phyloP scores from a whole-genome alignment of 1,284 basidiomycete genomes.

The Rugosomyces carneus region DNA sequence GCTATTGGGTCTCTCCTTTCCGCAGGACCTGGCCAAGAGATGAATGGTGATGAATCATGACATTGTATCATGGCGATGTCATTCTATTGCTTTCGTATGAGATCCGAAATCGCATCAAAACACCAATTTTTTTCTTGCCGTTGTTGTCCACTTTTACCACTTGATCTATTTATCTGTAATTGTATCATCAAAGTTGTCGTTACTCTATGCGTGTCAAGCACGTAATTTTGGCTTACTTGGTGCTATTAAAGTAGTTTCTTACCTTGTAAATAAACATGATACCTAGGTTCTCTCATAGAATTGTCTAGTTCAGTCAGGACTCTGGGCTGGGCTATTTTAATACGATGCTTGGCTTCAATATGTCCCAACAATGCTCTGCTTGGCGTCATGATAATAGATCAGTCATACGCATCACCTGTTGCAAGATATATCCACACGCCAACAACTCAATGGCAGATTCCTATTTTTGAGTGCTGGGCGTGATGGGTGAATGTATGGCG shows the following conservation, averaged over 20 bases:
- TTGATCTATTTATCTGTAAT: constrained; percentile 13
- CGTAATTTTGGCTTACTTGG: background rate
- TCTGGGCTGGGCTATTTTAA: constrained; percentile 13
- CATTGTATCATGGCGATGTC: constrained; percentile 5
- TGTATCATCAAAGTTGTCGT: constrained; percentile 7
- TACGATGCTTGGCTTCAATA: constrained; percentile 15
- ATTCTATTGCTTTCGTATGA: constrained; percentile 1
- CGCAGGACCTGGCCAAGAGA: constrained; percentile 29
- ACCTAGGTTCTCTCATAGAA: background rate
- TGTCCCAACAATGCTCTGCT: constrained; percentile 13
- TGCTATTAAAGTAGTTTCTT: background rate
- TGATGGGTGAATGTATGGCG: constrained; percentile 10
- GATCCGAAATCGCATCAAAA: background rate
- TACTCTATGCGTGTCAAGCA: constrained; percentile 7
- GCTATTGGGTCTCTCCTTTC: constrained; percentile 44
- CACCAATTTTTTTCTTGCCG: background rate
- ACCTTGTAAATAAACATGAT: background rate
- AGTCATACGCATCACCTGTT: constrained; percentile 9
- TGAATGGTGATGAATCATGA: constrained; percentile 24
- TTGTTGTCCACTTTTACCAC: constrained; percentile 5
- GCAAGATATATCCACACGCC: constrained; percentile 12
- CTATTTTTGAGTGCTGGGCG: constrained; percentile 17
- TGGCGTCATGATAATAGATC: constrained; percentile 14
- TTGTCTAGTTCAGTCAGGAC: constrained; percentile 2
- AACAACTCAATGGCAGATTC: constrained; percentile 6